Conservation (phyloP, 1,139 yeast genomes). For the Magnusiomyces clavatus region DNA sequence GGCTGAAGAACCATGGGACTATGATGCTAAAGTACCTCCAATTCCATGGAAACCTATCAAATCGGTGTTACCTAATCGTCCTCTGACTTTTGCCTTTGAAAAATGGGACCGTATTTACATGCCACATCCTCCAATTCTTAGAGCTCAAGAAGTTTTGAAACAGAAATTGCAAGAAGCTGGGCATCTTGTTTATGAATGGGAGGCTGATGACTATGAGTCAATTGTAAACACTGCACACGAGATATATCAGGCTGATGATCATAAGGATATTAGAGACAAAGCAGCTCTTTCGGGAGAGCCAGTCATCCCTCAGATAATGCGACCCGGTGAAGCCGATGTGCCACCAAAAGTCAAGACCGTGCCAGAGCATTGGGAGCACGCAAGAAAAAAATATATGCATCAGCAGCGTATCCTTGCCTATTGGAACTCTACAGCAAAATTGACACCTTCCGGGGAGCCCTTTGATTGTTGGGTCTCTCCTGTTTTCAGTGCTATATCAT, state of each 20-base stretch:
- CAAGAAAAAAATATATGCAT: conserved; percentile 28
- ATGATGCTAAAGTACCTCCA: conserved; percentile 37
- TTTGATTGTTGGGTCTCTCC: conserved; percentile 47
- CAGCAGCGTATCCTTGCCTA: conserved; percentile 35
- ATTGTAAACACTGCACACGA: background rate
- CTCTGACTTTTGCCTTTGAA: conserved; percentile 32
- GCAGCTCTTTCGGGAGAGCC: background rate
- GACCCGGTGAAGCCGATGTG: conserved; percentile 21
- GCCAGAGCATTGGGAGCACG: conserved; percentile 28
- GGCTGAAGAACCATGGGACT: conserved; percentile 45
- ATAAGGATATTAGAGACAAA: background rate
- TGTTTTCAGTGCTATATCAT: conserved; percentile 58
- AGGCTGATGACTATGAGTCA: conserved; percentile 25
- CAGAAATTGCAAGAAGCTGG: background rate
- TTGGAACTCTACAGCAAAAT: conserved; percentile 30
- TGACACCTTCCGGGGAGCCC: conserved; percentile 37
- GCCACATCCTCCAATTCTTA: conserved; percentile 1
- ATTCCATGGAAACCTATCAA: conserved; percentile 58
- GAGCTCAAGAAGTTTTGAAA: background rate
- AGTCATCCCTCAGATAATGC: conserved; percentile 26
- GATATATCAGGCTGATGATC: background rate
- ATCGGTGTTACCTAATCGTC: conserved; percentile 42
- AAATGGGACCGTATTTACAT: conserved; percentile 35
- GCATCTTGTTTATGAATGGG: conserved; percentile 40
- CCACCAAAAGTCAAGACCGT: conserved; percentile 28